Base-by-base conservation (phyloP, 805 yeast species). In the Candida dajiaensis region DNA sequence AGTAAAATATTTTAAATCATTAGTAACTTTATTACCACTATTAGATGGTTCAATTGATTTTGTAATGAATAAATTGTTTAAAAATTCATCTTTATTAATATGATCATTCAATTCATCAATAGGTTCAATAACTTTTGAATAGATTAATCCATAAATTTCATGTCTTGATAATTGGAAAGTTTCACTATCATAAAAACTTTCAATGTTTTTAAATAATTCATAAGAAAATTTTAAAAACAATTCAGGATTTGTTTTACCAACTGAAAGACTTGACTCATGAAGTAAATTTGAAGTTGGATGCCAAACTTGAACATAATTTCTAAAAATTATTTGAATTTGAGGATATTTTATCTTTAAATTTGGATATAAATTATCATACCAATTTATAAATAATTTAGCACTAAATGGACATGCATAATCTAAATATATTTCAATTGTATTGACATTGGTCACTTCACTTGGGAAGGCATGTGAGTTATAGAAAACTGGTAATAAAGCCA, bases 261-360 rank as follows among this genome's bases (percentile, higher is more conserved):
- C 81, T 0, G 83, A 89, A 22, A 89, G 63, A 0, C 85, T 73
- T 38, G 85, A 84, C 59, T 89, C 96, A 61, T 84, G 83, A 36
- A 80, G 69, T 33, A 78, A 65, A 6, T 78, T 74, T 1, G 92
- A 82, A 46, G 80, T 78, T 39, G 90, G 83, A 62, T 89, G 96
- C 96, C 96, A 89, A 53, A 95, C 94, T 68, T 89, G 96, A n/a
- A 85, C 72, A 37, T 83, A 89, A 58, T 86, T 83, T 50, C 81
- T 74, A 63, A 83, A 78, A 11, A 80, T 76, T 50, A 86, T 73
- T 53, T 78, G 77, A 55, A 83, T 77, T 49, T 74, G 62, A 1
- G 81, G 76, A 43, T 70, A 66, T 45, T 71, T 65, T 26, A 63
- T 51, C 42, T 73, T 70, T 41, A 82, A 64, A 25, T 59, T 50